Conservation (phyloP, 2,329 filamentous ascomycete species). For the Whalleya microplaca region DNA sequence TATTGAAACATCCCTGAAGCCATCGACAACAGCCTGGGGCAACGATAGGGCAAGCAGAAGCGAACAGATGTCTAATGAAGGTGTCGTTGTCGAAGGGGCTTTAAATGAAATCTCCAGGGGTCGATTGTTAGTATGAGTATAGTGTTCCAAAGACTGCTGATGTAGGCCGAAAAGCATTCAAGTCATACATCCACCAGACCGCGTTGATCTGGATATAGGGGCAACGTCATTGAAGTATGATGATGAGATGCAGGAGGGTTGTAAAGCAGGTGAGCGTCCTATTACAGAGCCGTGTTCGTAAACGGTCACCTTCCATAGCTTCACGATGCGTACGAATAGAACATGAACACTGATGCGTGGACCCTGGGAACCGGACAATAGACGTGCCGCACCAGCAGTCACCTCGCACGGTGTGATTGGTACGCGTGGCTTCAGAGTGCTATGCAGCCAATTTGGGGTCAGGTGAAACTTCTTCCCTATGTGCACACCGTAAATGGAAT, state of each 20-base stretch:
- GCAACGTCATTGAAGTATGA: neutral
- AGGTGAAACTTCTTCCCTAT: neutral
- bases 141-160: neutral
- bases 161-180: neutral
- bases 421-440: neutral
- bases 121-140: neutral
- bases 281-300: neutral
- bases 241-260: neutral
- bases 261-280: neutral
- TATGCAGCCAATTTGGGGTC: neutral
- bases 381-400: neutral
- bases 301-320: neutral
- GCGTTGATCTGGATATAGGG: neutral
- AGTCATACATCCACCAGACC: neutral
- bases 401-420: neutral
- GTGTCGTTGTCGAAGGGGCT: neutral
- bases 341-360: neutral
- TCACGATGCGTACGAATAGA: neutral
- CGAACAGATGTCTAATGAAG: neutral
- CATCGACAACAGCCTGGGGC: neutral
- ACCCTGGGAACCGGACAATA: neutral
- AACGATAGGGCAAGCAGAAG: neutral
- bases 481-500: neutral
- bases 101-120: neutral
- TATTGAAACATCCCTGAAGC: neutral